Percentiles rank a stretch among this genome's conserved stretches.
These are phyloP conservation scores for Vitis hybrid DNA, from an alignment of 177 flowering plant genomes.

Conservation along the genomic window DNA sequence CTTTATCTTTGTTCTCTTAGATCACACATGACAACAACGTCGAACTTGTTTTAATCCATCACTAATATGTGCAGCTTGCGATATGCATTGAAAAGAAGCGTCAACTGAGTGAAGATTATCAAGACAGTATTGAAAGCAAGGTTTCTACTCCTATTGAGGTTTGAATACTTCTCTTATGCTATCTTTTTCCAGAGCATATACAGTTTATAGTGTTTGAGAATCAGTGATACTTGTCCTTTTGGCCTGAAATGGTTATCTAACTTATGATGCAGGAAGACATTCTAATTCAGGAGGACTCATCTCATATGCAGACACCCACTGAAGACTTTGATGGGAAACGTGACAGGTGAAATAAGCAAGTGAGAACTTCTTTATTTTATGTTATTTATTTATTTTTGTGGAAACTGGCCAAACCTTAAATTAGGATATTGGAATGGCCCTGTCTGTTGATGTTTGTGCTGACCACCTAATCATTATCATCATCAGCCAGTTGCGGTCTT, in stretches of 20 bases:
- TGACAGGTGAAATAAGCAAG: conserved; percentile 78
- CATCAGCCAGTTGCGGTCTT: no score
- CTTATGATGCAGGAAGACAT: conserved; percentile 45
- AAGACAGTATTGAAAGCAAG: conserved; percentile 38
- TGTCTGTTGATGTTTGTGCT: no score
- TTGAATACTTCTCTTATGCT: not conserved
- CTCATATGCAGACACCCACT: conserved; percentile 12
- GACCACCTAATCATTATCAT: no score
- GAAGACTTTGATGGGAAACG: conserved; percentile 32
- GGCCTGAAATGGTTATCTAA: conserved; percentile 4
- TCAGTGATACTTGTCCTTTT: not conserved
- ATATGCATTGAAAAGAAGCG: conserved; percentile 78
- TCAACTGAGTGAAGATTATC: conserved; percentile 33
- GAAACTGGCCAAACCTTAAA: no score
- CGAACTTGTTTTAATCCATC: not conserved
- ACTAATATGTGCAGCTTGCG: conserved; percentile 62
- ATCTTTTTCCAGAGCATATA: conserved; percentile 4
- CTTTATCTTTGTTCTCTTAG: not conserved
- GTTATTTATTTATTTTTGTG: not conserved
- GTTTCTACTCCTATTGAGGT: conserved; percentile 35
- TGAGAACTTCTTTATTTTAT: conserved; percentile 42
- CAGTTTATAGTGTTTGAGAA: not conserved
- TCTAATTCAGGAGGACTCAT: conserved; percentile 17
- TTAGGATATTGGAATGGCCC: no score
- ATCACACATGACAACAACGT: not conserved